A percentile compares a stretch with the other conserved stretches of the same genome.
phyloP scores from a whole-genome alignment of 371 early-diverging fungal genomes.

The Phascolomyces articulosus region DNA sequence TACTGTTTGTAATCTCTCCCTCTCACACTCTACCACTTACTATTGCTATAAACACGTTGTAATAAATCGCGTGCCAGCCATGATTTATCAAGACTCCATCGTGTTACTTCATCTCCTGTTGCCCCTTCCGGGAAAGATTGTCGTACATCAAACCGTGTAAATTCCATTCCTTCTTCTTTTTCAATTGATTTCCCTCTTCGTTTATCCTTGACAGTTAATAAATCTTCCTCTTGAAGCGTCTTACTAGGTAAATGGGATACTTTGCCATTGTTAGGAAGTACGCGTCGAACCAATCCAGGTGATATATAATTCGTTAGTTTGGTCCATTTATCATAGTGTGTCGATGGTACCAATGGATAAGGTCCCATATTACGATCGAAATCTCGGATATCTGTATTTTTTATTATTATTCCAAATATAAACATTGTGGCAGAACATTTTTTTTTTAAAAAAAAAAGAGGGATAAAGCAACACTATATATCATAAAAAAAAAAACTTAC shows the following conservation, averaged over 20 bases:
- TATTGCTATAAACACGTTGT: conserved; percentile 40
- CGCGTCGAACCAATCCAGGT: conserved; percentile 47
- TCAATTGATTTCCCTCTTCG: conserved; percentile 42
- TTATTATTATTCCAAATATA: neutral
- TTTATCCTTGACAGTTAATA: conserved; percentile 24
- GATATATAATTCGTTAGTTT: conserved; percentile 70
- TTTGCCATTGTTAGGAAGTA: conserved; percentile 68
- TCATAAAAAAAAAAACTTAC: conserved; percentile 28
- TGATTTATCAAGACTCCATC: conserved; percentile 90
- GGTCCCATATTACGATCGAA: conserved; percentile 86
- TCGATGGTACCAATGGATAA: conserved; percentile 78
- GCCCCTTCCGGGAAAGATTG: conserved; percentile 82
- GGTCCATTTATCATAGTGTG: conserved; percentile 74
- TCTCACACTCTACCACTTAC: too few relatives aligned
- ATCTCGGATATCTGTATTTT: conserved; percentile 67
- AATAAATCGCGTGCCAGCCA: conserved; percentile 73
- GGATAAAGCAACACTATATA: too few relatives aligned
- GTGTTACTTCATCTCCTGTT: conserved; percentile 70
- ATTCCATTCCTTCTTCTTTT: conserved; percentile 53
- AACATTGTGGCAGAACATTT: neutral
- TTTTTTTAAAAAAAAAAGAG: neutral
- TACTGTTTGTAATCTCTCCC: too few relatives aligned
- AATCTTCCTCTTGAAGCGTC: conserved; percentile 13
- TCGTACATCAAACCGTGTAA: conserved; percentile 76
- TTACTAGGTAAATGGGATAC: conserved; percentile 47